These are phyloP conservation scores for Akanthomyces dipterigenus DNA, from an alignment of 2,329 filamentous ascomycete species.

Conservation along the genomic window DNA sequence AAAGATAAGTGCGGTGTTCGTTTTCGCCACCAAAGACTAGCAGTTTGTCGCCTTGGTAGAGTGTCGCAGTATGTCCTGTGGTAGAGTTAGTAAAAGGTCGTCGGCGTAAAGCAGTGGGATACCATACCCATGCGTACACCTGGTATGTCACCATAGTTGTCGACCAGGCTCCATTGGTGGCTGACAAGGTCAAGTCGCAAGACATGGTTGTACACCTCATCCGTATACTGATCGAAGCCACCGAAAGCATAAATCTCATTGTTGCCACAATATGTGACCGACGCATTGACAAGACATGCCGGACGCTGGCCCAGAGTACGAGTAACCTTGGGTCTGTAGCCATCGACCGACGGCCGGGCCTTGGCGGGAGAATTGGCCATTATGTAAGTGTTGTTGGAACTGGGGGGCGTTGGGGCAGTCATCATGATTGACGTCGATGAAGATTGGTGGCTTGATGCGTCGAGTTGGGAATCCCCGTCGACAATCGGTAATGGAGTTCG, in stretches of 20 bases:
- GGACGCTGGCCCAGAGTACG: slow-evolving; percentile 74
- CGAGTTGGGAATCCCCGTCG: slow-evolving; percentile 16
- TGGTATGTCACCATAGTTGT: slow-evolving; percentile 97
- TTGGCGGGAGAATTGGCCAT: slow-evolving; percentile 82
- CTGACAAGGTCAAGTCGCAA: slow-evolving; percentile 79
- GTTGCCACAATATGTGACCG: slow-evolving; percentile 96
- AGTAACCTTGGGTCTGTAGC: slow-evolving; percentile 78
- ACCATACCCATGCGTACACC: slow-evolving; percentile 86
- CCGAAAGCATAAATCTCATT: slow-evolving; percentile 98
- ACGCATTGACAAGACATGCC: slow-evolving; percentile 94
- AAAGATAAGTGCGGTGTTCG: slow-evolving; percentile 90
- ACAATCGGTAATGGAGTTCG: slow-evolving; percentile 45
- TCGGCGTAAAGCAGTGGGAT: not conserved
- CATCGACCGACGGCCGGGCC: slow-evolving; percentile 57
- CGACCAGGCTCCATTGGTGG: slow-evolving; percentile 89
- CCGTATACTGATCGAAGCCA: slow-evolving; percentile 96
- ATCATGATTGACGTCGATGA: slow-evolving; percentile 21
- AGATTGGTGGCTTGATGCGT: slow-evolving; percentile 21
- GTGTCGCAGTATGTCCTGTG: slow-evolving; percentile 85
- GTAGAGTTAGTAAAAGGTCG: slow-evolving; percentile 11
- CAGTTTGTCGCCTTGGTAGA: slow-evolving; percentile 92
- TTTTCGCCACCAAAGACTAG: slow-evolving; percentile 97
- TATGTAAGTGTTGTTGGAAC: slow-evolving; percentile 76
- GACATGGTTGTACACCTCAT: slow-evolving; percentile 98
- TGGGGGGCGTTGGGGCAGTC: slow-evolving; percentile 25